Conservation (phyloP, 768 basidiomycete species). For the Suillus sp. region DNA sequence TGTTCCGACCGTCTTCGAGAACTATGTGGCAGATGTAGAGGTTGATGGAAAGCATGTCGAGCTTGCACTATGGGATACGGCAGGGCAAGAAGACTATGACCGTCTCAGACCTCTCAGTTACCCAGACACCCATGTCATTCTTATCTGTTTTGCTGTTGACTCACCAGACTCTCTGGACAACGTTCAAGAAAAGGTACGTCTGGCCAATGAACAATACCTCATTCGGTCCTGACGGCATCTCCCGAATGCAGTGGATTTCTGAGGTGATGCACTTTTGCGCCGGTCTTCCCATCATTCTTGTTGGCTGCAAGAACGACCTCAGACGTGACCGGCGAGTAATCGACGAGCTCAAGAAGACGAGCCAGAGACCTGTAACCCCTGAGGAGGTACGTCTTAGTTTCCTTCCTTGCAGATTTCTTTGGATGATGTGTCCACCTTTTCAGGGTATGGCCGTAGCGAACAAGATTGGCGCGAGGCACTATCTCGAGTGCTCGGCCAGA, state of each 20-base stretch:
- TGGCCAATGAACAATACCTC: slow-evolving; percentile 9
- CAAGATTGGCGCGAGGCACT: slow-evolving; percentile 96
- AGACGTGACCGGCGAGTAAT: slow-evolving; percentile 91
- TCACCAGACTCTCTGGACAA: slow-evolving; percentile 98
- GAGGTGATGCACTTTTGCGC: slow-evolving; percentile 98
- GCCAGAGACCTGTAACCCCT: slow-evolving; percentile 90
- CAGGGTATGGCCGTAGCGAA: slow-evolving; percentile 93
- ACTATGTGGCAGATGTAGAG: slow-evolving; percentile 98
- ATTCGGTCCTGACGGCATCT: slow-evolving; percentile 14
- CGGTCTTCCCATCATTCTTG: slow-evolving; percentile 92
- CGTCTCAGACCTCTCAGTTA: slow-evolving; percentile 96
- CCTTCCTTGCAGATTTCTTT: background rate
- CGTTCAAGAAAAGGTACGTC: slow-evolving; percentile 96
- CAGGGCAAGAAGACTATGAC: slow-evolving; percentile 99
- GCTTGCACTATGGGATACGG: slow-evolving; percentile 99
- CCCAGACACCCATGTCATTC: slow-evolving; percentile 99
- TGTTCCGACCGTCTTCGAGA: slow-evolving; percentile 99
- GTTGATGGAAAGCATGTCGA: slow-evolving; percentile 99
- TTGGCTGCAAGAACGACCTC: slow-evolving; percentile 99
- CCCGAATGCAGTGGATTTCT: slow-evolving; percentile 82
- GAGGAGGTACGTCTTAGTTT: slow-evolving; percentile 66
- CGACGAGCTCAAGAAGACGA: slow-evolving; percentile 92
- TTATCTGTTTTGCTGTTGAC: slow-evolving; percentile 99
- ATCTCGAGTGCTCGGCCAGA: slow-evolving; percentile 97
- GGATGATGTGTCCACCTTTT: slow-evolving; percentile 11